Evolutionary conservation across 371 early-diverging fungal species (phyloP), one percentile per base, ranked within the genome.

Genomic region (Rhizopus stolonifer): DNA sequence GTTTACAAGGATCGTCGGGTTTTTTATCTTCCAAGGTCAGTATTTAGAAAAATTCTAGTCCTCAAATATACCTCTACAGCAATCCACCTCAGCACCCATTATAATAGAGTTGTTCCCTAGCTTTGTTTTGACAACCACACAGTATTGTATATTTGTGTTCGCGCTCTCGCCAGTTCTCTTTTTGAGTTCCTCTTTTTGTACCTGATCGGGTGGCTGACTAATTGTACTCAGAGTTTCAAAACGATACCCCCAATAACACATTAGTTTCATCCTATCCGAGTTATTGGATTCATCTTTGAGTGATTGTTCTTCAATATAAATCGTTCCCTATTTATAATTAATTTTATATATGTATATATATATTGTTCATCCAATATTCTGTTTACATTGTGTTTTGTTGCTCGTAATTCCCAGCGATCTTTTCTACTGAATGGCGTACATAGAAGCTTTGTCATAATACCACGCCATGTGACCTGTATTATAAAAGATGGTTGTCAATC

Each of bases 81-180:
- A 96, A 64, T 95, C 96, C 6, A 95, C 92, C 56, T 96, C 97
- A 1, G 92, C 97, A 1, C 94, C 97, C 74, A 95, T 83, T 9
- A 95, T 69, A 4, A 95, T 52, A 3, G 79, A 70, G 46, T 81
- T 76, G 1, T 55, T 55, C 0, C 93, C 93, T 1, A 95, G 65
- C 52, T 73, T 82, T 0, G 95, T 91, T 50, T 79, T 80, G 15
- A 90, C 86, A n/a, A 95, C 86, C 3, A 88, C 82, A 64, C 94
- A 93, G 61, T 88, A 95, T 65, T 96, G 94, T 0, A 81, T 57
- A 58, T 94, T 89, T 21, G 89, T 93, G 53, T 96, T 84, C 5
- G 90, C 92, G 10, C 74, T 65, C 21, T 68, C 76, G 10, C 38
- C 53, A 0, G 72, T 43, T 10, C 86, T 59, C 3, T 64, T 51